Percentiles rank a stretch among this genome's conserved stretches.
These are phyloP conservation scores for Boletus tomentosulus DNA, from an alignment of 768 basidiomycete genomes.

Conservation along the genomic window DNA sequence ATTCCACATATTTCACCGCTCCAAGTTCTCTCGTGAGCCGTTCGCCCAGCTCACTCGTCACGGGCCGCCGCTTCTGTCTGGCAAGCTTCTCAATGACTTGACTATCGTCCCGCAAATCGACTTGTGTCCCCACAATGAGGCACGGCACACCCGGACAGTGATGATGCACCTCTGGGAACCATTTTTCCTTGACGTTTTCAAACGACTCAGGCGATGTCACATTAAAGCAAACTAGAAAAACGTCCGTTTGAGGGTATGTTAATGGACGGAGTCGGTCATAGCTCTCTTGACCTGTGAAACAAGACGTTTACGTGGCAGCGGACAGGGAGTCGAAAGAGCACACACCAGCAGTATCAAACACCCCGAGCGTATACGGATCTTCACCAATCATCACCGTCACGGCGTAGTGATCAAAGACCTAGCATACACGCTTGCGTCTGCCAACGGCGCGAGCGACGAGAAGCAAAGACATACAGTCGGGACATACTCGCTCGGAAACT, in stretches of 20 bases:
- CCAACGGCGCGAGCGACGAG: conserved; percentile 3
- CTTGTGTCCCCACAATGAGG: conserved; percentile 97
- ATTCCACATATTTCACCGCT: too few relatives aligned
- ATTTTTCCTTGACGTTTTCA: conserved; percentile 99
- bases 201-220: conserved; percentile 98
- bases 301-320: conserved; percentile 6
- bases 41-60: conserved; percentile 28
- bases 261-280: conserved; percentile 98
- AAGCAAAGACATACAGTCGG: conserved; percentile 70
- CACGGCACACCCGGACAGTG: conserved; percentile 99
- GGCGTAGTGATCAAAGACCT: conserved; percentile 97
- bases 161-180: conserved; percentile 99
- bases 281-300: conserved; percentile 87
- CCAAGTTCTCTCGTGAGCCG: not conserved
- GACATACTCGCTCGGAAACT: conserved; percentile 98
- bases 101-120: conserved; percentile 92
- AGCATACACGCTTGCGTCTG: conserved; percentile 21
- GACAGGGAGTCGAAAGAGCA: conserved; percentile 14
- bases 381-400: conserved; percentile 99
- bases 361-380: conserved; percentile 95
- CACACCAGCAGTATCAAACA: conserved; percentile 98
- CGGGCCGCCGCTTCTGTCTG: conserved; percentile 94
- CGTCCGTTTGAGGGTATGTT: conserved; percentile 99
- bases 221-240: conserved; percentile 99
- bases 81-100: conserved; percentile 93